phyloP scores from a whole-genome alignment of 2,329 filamentous ascomycete species.

The Fusarium liriodendri region DNA sequence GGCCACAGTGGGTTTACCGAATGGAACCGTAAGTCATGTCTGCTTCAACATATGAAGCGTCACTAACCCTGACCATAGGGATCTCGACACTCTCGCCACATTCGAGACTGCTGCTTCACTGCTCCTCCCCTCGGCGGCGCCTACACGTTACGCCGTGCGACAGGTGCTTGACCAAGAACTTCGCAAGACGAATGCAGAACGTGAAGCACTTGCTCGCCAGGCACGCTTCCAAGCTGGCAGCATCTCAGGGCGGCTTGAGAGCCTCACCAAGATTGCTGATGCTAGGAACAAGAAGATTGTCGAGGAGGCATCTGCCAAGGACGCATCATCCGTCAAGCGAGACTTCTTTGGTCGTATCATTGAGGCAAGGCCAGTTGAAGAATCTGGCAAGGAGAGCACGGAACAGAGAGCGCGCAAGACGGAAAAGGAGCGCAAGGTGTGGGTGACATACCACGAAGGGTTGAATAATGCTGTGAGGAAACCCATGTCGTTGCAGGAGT shows the following conservation, averaged over 20 bases:
- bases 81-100: constrained; percentile 80
- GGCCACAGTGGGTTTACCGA: constrained; percentile 84
- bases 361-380: constrained; percentile 52
- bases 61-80: constrained; percentile 51
- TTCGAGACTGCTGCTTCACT: constrained; percentile 76
- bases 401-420: constrained; percentile 45
- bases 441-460: constrained; percentile 91
- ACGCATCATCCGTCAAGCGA: constrained; percentile 66
- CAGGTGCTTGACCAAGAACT: constrained; percentile 95
- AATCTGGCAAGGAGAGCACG: constrained; percentile 54
- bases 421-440: constrained; percentile 71
- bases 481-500: constrained; percentile 82
- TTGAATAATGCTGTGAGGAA: constrained; percentile 93
- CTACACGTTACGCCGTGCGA: constrained; percentile 90
- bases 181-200: constrained; percentile 74
- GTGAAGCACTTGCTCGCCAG: constrained; percentile 74
- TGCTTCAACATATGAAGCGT: not conserved
- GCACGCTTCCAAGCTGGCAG: constrained; percentile 70
- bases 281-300: constrained; percentile 49
- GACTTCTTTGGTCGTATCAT: constrained; percentile 90
- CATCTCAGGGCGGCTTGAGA: constrained; percentile 35
- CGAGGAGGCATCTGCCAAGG: constrained; percentile 46
- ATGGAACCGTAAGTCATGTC: constrained; percentile 84
- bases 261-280: constrained; percentile 46
- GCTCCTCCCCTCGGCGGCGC: constrained; percentile 69